Evolutionary conservation across 208 protist genomes (phyloP).

Genomic region (Crithidia sp.): DNA sequence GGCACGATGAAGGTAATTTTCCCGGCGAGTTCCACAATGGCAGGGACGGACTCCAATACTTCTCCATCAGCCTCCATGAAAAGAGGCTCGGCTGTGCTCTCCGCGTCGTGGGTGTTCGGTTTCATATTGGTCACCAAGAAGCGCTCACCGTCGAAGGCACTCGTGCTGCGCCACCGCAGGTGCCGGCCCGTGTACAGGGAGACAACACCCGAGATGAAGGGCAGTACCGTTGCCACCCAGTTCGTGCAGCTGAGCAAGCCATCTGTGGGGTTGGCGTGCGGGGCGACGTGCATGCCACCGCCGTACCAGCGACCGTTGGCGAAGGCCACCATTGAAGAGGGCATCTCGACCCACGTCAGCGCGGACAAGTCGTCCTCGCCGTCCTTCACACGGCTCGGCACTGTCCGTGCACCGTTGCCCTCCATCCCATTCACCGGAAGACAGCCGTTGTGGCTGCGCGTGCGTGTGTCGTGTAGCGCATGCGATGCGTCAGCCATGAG

Average conservation of each 20-base stretch:
- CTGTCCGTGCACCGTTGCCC: too few species aligned
- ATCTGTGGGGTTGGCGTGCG: constrained; percentile 79
- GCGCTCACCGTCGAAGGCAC: constrained; percentile 64
- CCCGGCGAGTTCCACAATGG: constrained; percentile 69
- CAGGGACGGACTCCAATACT: constrained; percentile 64
- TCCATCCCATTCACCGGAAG: too few species aligned
- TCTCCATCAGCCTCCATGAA: constrained; percentile 82
- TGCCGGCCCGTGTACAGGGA: constrained; percentile 81
- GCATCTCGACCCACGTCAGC: constrained; percentile 62
- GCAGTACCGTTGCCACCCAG: constrained; percentile 60
- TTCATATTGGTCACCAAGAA: constrained; percentile 48
- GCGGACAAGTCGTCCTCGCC: constrained; percentile 6
- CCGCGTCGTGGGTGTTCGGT: not conserved
- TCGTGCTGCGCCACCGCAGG: constrained; percentile 64
- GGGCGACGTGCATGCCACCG: constrained; percentile 76
- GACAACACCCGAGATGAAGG: constrained; percentile 49
- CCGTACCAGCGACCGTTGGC: constrained; percentile 86
- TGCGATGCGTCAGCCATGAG: too few species aligned
- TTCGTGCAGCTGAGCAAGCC: constrained; percentile 73
- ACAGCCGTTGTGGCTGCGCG: too few species aligned
- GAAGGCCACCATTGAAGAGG: constrained; percentile 79
- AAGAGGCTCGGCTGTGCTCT: constrained; percentile 12
- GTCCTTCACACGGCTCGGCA: not conserved
- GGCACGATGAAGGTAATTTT: constrained; percentile 64
- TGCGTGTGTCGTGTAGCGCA: too few species aligned